Evolutionary conservation across 495 filamentous ascomycete species (phyloP).

Genomic region (Annulohypoxylon nitens): DNA sequence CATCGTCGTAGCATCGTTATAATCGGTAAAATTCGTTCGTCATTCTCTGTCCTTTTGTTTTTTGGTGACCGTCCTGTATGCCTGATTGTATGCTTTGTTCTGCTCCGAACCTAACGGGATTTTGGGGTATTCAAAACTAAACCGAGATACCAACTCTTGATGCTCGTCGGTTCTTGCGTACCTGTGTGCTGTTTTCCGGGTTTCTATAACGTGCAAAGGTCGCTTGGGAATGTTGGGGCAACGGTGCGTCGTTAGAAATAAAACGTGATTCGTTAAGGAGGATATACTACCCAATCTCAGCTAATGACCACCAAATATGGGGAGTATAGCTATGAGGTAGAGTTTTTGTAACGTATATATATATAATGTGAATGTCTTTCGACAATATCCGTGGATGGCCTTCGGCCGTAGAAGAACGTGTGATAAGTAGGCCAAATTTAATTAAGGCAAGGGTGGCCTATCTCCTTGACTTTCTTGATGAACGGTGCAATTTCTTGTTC

Average conservation of each 20-base stretch:
- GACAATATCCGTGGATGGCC: conserved; percentile 33
- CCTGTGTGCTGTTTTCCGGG: conserved; percentile 50
- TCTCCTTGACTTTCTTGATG: conserved; percentile 51
- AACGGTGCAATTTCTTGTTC: conserved; percentile 54
- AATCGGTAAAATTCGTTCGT: conserved; percentile 31
- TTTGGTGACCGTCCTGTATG: conserved; percentile 30
- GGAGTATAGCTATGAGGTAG: conserved; percentile 17
- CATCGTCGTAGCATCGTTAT: conserved; percentile 37
- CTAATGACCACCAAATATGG: conserved; percentile 10
- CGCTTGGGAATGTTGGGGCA: conserved; percentile 19
- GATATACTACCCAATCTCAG: conserved; percentile 18
- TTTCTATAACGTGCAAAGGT: conserved; percentile 41
- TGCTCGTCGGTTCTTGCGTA: conserved; percentile 43
- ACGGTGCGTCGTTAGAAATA: conserved; percentile 22
- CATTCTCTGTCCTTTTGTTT: conserved; percentile 34
- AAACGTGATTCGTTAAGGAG: conserved; percentile 36
- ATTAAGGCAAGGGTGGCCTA: conserved; percentile 44
- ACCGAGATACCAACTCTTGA: conserved; percentile 19
- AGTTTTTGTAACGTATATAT: conserved; percentile 45
- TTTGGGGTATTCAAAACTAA: conserved; percentile 20
- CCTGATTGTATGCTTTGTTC: conserved; percentile 18
- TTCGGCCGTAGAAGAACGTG: conserved; percentile 43
- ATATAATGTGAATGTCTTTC: conserved; percentile 25
- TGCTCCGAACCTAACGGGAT: conserved; percentile 8
- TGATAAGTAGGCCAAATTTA: conserved; percentile 25